A percentile compares a stretch with the other conserved stretches of the same genome.
Evolutionary conservation across 148 eudicot species (phyloP).

Genomic region (Fagopyrum tataricum): DNA sequence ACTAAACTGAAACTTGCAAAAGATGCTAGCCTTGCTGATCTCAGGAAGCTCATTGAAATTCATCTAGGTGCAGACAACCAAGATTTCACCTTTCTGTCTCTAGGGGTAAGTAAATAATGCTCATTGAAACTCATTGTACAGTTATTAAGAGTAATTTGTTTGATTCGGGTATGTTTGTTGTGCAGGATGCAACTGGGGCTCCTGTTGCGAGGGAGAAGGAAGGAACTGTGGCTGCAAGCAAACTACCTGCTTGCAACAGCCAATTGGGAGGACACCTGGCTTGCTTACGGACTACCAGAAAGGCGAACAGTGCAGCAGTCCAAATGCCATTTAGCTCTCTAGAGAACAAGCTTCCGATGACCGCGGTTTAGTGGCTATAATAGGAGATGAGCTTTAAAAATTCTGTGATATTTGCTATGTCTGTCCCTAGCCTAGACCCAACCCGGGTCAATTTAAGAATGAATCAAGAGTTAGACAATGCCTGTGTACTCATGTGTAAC

Average conservation of each 20-base stretch:
- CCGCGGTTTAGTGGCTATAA: conserved; percentile 24
- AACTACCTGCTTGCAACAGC: conserved; percentile 64
- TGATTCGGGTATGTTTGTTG: neutral
- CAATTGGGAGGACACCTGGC: conserved; percentile 61
- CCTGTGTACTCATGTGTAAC: conserved; percentile 4
- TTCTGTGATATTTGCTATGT: neutral
- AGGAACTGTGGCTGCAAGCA: conserved; percentile 34
- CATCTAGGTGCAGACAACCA: conserved; percentile 66
- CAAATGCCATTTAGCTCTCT: conserved; percentile 45
- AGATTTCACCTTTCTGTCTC: conserved; percentile 62
- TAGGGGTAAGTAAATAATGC: conserved; percentile 49
- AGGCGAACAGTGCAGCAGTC: conserved; percentile 19
- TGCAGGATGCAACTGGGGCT: conserved; percentile 69
- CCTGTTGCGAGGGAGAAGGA: conserved; percentile 69
- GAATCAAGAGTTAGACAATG: neutral
- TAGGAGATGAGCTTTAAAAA: too few relatives aligned
- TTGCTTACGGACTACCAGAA: conserved; percentile 51
- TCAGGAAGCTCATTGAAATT: conserved; percentile 72
- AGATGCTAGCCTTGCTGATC: conserved; percentile 73
- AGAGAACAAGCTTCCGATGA: conserved; percentile 50
- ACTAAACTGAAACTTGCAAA: conserved; percentile 54
- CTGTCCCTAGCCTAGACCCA: neutral
- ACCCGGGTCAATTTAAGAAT: neutral
- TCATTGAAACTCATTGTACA: too few relatives aligned
- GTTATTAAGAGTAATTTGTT: neutral